A percentile compares a stretch with the other conserved stretches of the same genome.
Evolutionary conservation across 192 early-diverging fungal genomes (phyloP).

Genomic region (Umbelopsis sp.): DNA sequence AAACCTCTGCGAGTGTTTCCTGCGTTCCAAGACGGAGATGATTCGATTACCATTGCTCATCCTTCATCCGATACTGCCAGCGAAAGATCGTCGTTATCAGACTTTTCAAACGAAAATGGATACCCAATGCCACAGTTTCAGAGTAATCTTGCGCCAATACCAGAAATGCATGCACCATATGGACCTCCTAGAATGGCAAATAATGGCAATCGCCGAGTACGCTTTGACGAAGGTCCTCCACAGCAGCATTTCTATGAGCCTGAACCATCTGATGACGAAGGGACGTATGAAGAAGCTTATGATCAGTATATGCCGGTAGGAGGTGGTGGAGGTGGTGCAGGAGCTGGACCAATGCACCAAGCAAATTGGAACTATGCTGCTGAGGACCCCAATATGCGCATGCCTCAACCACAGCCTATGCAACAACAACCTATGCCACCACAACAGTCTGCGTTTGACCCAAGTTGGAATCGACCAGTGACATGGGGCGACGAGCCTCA

Average conservation of each 20-base stretch:
- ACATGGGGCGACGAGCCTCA: slow-evolving; percentile 4
- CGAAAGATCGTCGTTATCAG: slow-evolving; percentile 4
- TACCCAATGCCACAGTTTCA: not conserved
- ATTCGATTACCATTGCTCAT: slow-evolving; percentile 8
- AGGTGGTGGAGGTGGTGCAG: not conserved
- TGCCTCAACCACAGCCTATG: slow-evolving; percentile 2
- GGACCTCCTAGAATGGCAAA: not conserved
- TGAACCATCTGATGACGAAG: slow-evolving; percentile 7
- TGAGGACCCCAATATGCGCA: slow-evolving; percentile 1
- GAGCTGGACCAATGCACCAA: not conserved
- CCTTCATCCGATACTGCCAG: slow-evolving; percentile 4
- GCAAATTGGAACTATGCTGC: slow-evolving; percentile 1
- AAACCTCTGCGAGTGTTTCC: slow-evolving; percentile 7
- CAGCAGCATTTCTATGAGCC: slow-evolving; percentile 9
- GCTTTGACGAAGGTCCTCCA: slow-evolving; percentile 12
- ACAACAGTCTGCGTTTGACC: not conserved
- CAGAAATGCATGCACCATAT: not conserved
- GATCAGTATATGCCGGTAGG: not conserved
- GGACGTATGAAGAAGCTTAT: not conserved
- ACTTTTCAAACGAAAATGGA: not conserved
- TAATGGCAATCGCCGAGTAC: not conserved
- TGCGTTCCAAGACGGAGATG: slow-evolving; percentile 2
- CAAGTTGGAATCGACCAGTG: slow-evolving; percentile 8
- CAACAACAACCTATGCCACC: slow-evolving; percentile 1
- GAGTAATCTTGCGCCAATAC: not conserved